Base-by-base conservation (phyloP, 2,329 filamentous ascomycete species). In the Stromatinia cepivora region DNA sequence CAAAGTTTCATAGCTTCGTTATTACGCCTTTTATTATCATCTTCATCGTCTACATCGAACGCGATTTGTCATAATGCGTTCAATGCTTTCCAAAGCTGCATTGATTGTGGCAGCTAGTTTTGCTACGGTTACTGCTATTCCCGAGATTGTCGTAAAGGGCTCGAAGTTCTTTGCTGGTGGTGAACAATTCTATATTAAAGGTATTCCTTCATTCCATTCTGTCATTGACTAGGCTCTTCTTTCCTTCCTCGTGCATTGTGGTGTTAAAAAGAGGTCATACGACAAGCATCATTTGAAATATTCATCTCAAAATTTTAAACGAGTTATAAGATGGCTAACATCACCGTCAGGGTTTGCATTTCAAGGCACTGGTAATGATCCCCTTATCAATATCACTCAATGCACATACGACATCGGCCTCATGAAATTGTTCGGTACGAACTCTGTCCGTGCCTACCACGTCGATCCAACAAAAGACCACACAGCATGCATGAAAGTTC, bases 391-490 rank as follows among this genome's bases (percentile, higher is more conserved):
- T 77, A 85, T 86, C 39, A 86, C 86, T 64, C 93, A 97, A 82
- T 96, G 92, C 82, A 80, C 84, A 73, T 86, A 88, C 73, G 93
- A 97, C 81, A 89, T 90, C 57, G 79, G 82, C 11, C 84, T 94
- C 76, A 96, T 96, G 91, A 86, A 92, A 79, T 87, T 88, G 39
- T 83, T 97, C 65, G 92, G 92, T 71, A 87, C 90, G 77, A 97
- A 96, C 79, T 85, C 90, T 36, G 93, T 97, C 75, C 92, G 93
- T 67, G 91, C 95, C 70, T 97, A 97, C 80, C 92, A 97, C 77
- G 92, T 97, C 70, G 90, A 97, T 75, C 82, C 91, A 1, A 79
- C 81, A 3, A 86, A 81, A 31, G 82, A 94, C 77, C 94, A 97
- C 79, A 84, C 87, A 69, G 89, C 84, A 28, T 97, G 93, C 82